These are phyloP conservation scores for Hanseniaspora uvarum DNA, from an alignment of 1,139 yeast genomes.

Conservation along the genomic window DNA sequence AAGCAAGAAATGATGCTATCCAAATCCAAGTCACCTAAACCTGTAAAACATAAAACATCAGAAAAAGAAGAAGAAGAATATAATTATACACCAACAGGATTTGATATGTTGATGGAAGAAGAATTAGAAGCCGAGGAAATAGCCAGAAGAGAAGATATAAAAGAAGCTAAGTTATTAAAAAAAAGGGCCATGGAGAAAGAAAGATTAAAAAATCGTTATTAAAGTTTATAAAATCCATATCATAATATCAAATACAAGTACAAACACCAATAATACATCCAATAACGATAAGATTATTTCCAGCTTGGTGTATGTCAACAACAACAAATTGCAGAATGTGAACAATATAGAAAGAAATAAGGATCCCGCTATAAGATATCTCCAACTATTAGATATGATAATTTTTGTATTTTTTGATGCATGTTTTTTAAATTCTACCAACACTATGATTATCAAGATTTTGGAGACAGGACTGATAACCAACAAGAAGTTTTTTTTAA, in stretches of 20 bases:
- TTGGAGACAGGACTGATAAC: slow-evolving; percentile 7
- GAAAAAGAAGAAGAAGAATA: slow-evolving; percentile 54
- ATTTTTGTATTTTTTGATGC: neutral
- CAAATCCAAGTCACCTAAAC: slow-evolving; percentile 28
- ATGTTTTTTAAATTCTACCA: slow-evolving; percentile 2
- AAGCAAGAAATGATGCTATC: slow-evolving; percentile 12
- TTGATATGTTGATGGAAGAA: slow-evolving; percentile 77
- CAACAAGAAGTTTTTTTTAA: neutral
- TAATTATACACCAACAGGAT: slow-evolving; percentile 93
- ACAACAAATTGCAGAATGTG: slow-evolving; percentile 4
- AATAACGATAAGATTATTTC: slow-evolving; percentile 19
- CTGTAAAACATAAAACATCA: slow-evolving; percentile 30
- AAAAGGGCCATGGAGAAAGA: slow-evolving; percentile 38
- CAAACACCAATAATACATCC: slow-evolving; percentile 22
- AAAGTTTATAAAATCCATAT: slow-evolving; percentile 4
- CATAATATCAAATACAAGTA: slow-evolving; percentile 17
- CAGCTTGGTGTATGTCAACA: neutral
- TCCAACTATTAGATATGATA: slow-evolving; percentile 5
- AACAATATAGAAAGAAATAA: slow-evolving; percentile 5
- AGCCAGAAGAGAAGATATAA: slow-evolving; percentile 57
- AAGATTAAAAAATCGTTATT: slow-evolving; percentile 28
- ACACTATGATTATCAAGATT: neutral
- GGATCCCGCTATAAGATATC: slow-evolving; percentile 6
- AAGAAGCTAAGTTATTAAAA: slow-evolving; percentile 51
- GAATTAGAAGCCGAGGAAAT: slow-evolving; percentile 43